These are phyloP conservation scores for Naganishia friedmannii DNA, from an alignment of 768 basidiomycete species.

Conservation along the genomic window DNA sequence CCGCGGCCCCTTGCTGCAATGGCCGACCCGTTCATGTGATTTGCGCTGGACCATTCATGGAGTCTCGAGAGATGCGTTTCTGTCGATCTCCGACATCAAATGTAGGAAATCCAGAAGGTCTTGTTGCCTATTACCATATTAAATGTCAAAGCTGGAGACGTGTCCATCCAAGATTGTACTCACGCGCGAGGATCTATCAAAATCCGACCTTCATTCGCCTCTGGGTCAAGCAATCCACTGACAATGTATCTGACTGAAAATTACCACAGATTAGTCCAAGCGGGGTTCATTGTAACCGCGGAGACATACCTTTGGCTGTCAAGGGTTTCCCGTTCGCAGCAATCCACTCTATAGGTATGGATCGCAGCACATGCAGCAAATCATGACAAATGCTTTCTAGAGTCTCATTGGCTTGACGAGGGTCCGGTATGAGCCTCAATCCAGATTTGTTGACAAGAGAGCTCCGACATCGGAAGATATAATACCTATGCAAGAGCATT, in stretches of 20 bases:
- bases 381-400: constrained; percentile 24
- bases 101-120: constrained; percentile 30
- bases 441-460: constrained; percentile 20
- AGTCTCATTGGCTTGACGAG: constrained; percentile 17
- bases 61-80: constrained; percentile 17
- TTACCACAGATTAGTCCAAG: not conserved
- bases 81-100: constrained; percentile 30
- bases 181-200: constrained; percentile 18
- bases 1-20: constrained; percentile 2
- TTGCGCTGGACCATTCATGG: not conserved
- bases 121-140: not conserved
- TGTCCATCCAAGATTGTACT: not conserved
- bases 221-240: constrained; percentile 20
- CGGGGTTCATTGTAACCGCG: not conserved
- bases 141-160: not conserved
- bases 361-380: constrained; percentile 19
- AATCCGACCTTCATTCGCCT: constrained; percentile 18
- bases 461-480: constrained; percentile 25
- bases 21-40: constrained; percentile 2
- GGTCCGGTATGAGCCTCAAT: constrained; percentile 8
- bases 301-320: constrained; percentile 6
- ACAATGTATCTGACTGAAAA: constrained; percentile 13
- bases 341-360: constrained; percentile 30
- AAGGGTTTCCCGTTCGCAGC: constrained; percentile 25
- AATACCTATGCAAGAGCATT: not conserved